Base-by-base conservation (phyloP, 495 filamentous ascomycete species). In the Clohesyomyces aquaticus region DNA sequence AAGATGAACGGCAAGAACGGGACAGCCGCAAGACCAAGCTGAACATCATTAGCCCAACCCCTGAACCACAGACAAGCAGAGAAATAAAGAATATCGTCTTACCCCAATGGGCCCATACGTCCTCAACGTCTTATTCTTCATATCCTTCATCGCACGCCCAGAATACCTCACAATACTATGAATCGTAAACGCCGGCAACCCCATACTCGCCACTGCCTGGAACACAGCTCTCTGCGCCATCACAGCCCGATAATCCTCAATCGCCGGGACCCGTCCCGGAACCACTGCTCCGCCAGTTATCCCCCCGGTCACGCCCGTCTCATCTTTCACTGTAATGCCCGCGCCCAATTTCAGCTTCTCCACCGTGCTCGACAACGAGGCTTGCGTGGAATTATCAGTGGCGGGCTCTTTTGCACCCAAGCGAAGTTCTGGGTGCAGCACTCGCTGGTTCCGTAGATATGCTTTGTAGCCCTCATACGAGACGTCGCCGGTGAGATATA, bases 391-490 rank as follows among this genome's bases (percentile, higher is more conserved):
- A 45, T 51, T 65, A 51, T 18, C 26, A 4, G 10, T 12, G 38
- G 25, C 6, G 22, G 3, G n/a, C 9, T 16, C 22, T 19, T 23
- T 52, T 28, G 55, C 42, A 61, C 28, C 64, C 9, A 68, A 59
- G 50, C 75, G 71, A 66, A 76, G 35, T 21, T 78, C 72, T 16
- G 84, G 83, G 66, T 87, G 80, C 29, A 81, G 67, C 14, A 74
- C 72, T 1, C 77, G 80, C 71, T 92, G 88, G 73, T 97, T 96
- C 38, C 87, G 86, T 70, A 87, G 77, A 71, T 96, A 98, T 12
- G 93, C 87, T 72, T 96, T 97, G 80, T 98, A 98, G 4, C 94
- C 94, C 75, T 98, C 94, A 71, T 98, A 85, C 55, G 83, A 80
- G 55, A 97, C 93, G 70, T 98, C 94, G 63, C 94, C 93, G 52